Evolutionary conservation across 768 basidiomycete genomes (phyloP).

Genomic region (Russula sp.): DNA sequence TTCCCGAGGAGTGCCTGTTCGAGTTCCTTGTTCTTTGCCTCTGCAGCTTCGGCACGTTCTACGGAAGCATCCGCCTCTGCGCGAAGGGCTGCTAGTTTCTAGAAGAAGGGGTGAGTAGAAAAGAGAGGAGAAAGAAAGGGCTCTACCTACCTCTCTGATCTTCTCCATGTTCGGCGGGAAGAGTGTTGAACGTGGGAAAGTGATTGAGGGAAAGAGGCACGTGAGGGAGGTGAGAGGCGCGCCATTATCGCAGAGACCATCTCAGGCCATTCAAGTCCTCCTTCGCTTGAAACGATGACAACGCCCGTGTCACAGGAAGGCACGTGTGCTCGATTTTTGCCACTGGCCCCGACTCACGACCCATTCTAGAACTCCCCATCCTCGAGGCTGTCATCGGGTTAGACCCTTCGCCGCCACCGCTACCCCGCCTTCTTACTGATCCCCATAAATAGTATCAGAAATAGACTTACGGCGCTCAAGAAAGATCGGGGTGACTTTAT

Average conservation of each 20-base stretch:
- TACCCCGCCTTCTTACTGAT: conserved; percentile 4
- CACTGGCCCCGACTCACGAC: conserved; percentile 30
- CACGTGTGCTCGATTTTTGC: conserved; percentile 37
- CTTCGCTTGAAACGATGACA: conserved; percentile 42
- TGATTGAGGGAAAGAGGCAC: conserved; percentile 1
- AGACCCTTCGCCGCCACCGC: conserved; percentile 29
- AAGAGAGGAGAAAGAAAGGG: not conserved
- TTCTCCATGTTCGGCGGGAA: conserved; percentile 42
- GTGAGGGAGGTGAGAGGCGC: conserved; percentile 12
- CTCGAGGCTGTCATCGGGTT: conserved; percentile 94
- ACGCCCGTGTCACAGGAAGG: conserved; percentile 79
- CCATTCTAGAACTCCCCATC: conserved; percentile 76
- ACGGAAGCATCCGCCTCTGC: conserved; percentile 80
- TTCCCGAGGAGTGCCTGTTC: conserved; percentile 54
- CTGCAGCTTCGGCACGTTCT: conserved; percentile 82
- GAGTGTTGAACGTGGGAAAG: conserved; percentile 23
- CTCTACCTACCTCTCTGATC: conserved; percentile 47
- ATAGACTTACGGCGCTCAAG: conserved; percentile 91
- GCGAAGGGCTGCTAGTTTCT: conserved; percentile 80
- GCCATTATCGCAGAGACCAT: not conserved
- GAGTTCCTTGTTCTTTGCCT: conserved; percentile 84
- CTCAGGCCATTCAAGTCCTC: not conserved
- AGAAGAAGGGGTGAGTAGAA: not conserved
- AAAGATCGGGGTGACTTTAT: conserved; percentile 91
- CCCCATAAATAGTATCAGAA: conserved; percentile 67